Evolutionary conservation across 2,329 filamentous ascomycete genomes (phyloP).

Genomic region (Fusarium anthophilum): DNA sequence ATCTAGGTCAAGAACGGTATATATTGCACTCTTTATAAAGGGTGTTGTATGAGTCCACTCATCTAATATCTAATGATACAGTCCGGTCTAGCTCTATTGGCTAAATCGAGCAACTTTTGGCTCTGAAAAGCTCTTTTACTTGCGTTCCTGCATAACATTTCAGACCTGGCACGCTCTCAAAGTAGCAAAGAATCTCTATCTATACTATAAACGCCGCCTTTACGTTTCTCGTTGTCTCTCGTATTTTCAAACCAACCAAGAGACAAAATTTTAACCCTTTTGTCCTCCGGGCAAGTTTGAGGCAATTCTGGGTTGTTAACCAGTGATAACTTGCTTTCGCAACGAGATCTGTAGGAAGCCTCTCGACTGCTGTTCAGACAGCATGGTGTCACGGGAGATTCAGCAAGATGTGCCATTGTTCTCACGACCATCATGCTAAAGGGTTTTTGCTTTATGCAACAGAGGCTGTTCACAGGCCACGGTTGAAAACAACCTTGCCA

Average conservation of each 20-base stretch:
- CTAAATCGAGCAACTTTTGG: background rate
- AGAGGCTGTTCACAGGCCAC: slow-evolving; percentile 75
- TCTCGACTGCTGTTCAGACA: background rate
- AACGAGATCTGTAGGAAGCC: background rate
- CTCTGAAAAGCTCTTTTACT: background rate
- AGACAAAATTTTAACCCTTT: background rate
- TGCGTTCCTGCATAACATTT: background rate
- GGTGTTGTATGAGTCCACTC: background rate
- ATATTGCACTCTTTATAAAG: background rate
- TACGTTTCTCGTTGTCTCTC: background rate
- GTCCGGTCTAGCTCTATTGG: slow-evolving; percentile 18
- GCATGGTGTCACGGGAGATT: background rate
- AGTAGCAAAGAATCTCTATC: slow-evolving; percentile 8
- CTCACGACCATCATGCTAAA: background rate
- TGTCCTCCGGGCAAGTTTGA: background rate
- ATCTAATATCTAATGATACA: background rate
- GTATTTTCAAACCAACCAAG: background rate
- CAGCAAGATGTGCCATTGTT: background rate
- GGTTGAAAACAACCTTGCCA: slow-evolving; percentile 94
- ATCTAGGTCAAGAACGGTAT: background rate
- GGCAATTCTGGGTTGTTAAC: background rate
- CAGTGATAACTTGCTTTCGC: background rate
- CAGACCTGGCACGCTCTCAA: slow-evolving; percentile 4
- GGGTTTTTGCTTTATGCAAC: background rate
- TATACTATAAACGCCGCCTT: slow-evolving; percentile 25